phyloP scores from a whole-genome alignment of 805 yeast species.

The Ogataea populi-albae region DNA sequence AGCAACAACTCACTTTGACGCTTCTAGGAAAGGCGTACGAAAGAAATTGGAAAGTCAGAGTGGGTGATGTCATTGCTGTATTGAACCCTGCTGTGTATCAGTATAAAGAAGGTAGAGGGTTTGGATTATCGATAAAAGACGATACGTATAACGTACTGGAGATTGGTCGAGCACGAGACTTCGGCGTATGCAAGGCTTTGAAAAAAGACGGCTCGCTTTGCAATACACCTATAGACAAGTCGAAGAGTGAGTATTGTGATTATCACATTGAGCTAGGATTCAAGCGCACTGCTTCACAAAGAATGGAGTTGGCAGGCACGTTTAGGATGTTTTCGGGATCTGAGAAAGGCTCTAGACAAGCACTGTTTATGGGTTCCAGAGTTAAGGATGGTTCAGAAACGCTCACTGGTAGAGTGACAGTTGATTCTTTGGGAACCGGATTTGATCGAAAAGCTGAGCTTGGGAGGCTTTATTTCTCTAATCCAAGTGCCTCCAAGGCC shows the following conservation, averaged over 20 bases:
- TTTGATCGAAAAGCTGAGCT: constrained; percentile 17
- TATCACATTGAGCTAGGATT: constrained; percentile 64
- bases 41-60: constrained; percentile 66
- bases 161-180: constrained; percentile 66
- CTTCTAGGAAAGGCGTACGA: constrained; percentile 67
- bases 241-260: constrained; percentile 58
- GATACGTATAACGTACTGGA: constrained; percentile 57
- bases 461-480: constrained; percentile 36
- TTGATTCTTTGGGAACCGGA: constrained; percentile 26
- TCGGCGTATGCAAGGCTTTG: constrained; percentile 59
- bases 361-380: constrained; percentile 34
- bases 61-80: constrained; percentile 73
- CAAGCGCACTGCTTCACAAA: constrained; percentile 49
- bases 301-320: constrained; percentile 75
- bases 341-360: constrained; percentile 40
- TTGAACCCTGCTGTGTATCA: constrained; percentile 68
- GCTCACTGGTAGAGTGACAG: constrained; percentile 25
- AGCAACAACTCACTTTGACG: constrained; percentile 54
- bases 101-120: constrained; percentile 32
- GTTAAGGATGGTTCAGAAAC: constrained; percentile 25
- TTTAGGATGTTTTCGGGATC: constrained; percentile 57
- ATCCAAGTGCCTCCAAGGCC: constrained; percentile 43
- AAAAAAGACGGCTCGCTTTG: constrained; percentile 54
- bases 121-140: constrained; percentile 55
- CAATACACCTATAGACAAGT: constrained; percentile 54